Base-by-base conservation (phyloP, 75 land plant species). In the Pinus taeda region DNA sequence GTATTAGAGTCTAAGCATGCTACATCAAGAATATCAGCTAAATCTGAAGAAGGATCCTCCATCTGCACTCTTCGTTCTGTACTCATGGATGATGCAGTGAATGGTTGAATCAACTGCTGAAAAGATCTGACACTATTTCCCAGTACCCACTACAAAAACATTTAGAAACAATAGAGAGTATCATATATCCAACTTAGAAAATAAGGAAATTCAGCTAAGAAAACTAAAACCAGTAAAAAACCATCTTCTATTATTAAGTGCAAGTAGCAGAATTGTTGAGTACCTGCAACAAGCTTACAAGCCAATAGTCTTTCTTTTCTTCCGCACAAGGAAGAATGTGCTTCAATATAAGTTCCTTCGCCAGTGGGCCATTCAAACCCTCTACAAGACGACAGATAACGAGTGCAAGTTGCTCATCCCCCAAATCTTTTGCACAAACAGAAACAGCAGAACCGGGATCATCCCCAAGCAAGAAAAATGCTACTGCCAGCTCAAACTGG, bases 371-470 rank as follows among this genome's bases (percentile, higher is more conserved):
- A 80, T 91, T 86, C 77, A 74, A 82, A 29, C 96, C 98, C 78
- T 97, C 93, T 42, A 92, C 39, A 57, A 97, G 95, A 6, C 90
- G 93, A 75, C 92, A 95, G 57, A 97, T 81, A 71, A 95, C 91
- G 69, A 95, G 89, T 53, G 98, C 99, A 72, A 97, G 98, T 79
- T 97, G 99, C 42, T 82, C 91, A 86, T 97, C 99, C 24, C 93
- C 93, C 75, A 94, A 86, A 73, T 93, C 93, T 75, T 93, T 97
- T 3, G 95, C 90, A 82, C 99, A 97, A 39, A 93, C 84, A 58
- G 84, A 86, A 33, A 90, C 83, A 59, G 99, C 99, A 75, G 99
- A 97, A 66, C 83, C 76, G 58, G 85, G 71, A 81, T 97, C 99
- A 39, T 92, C 95, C 59, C 99, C 99, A 74, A 97, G 90, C 29